Conservation (phyloP, 1,284 basidiomycete genomes). For the Taiwanofungus camphoratus region DNA sequence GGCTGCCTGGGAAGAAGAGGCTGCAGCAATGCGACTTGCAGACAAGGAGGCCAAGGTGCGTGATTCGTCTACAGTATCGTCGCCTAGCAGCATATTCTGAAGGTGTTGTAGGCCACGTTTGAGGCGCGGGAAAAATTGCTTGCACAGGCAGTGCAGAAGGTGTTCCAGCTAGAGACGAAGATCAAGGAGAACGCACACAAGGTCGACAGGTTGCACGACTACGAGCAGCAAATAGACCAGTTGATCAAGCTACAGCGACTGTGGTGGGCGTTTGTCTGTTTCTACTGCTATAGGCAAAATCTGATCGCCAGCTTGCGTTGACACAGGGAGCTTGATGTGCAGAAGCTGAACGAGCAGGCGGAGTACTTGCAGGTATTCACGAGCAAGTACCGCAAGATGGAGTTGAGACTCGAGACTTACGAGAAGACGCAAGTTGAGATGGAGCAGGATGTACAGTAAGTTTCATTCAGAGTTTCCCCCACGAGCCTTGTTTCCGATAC, state of each 20-base stretch:
- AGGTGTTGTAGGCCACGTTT: slow-evolving; percentile 50
- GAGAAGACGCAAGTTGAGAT: slow-evolving; percentile 44
- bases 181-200: slow-evolving; percentile 70
- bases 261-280: slow-evolving; percentile 52
- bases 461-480: slow-evolving; percentile 1
- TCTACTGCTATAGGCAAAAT: neutral
- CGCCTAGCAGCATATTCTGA: neutral
- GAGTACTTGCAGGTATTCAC: slow-evolving; percentile 51
- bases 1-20: slow-evolving; percentile 57
- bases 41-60: slow-evolving; percentile 59
- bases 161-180: slow-evolving; percentile 59
- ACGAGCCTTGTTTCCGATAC: slow-evolving; percentile 1
- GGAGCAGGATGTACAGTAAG: slow-evolving; percentile 53
- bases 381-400: slow-evolving; percentile 56
- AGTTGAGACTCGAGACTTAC: slow-evolving; percentile 51
- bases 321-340: slow-evolving; percentile 66
- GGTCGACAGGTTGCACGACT: slow-evolving; percentile 64
- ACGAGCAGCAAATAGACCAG: slow-evolving; percentile 69
- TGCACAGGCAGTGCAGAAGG: slow-evolving; percentile 50
- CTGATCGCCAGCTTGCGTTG: neutral
- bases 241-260: slow-evolving; percentile 62
- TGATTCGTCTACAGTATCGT: neutral
- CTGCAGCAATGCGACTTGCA: slow-evolving; percentile 53
- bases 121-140: slow-evolving; percentile 62
- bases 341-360: slow-evolving; percentile 58